Conservation (phyloP, 768 basidiomycete species). For the Rhodotorula diobovata region DNA sequence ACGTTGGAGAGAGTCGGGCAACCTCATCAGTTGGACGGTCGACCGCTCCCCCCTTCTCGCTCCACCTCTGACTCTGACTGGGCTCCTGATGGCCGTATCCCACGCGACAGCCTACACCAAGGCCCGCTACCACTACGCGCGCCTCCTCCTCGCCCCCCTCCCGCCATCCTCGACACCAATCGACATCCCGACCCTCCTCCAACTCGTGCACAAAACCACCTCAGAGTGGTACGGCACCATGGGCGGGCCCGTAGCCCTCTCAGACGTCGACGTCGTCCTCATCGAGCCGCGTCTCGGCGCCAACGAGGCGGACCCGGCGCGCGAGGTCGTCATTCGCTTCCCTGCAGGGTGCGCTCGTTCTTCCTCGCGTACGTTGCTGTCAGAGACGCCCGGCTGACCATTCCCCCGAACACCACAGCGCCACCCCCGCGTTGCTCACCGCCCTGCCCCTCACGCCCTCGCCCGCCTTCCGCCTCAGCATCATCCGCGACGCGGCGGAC, state of each 20-base stretch:
- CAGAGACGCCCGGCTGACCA: not conserved
- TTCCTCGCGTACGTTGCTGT: not conserved
- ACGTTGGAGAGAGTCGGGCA: too few relatives aligned
- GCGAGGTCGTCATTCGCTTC: conserved; percentile 13
- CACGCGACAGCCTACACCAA: not conserved
- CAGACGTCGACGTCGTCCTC: not conserved
- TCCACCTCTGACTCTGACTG: not conserved
- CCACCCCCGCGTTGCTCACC: conserved; percentile 14
- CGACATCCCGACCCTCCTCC: not conserved
- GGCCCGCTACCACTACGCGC: conserved; percentile 16
- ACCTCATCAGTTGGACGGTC: too few relatives aligned
- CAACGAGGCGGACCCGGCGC: too few relatives aligned
- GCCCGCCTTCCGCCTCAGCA: not conserved
- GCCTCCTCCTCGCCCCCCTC: conserved; percentile 12
- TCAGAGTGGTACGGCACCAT: conserved; percentile 16
- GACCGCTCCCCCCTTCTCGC: too few relatives aligned
- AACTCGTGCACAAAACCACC: not conserved
- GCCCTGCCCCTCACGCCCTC: conserved; percentile 13
- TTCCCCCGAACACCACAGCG: not conserved
- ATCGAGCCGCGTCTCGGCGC: not conserved
- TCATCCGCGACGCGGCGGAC: conserved; percentile 6
- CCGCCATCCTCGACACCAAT: not conserved
- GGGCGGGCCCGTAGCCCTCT: conserved; percentile 18
- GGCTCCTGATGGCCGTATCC: not conserved
- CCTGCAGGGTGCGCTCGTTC: conserved; percentile 14